These are phyloP conservation scores for Botryotinia calthae DNA, from an alignment of 2,329 filamentous ascomycete species.

Conservation along the genomic window DNA sequence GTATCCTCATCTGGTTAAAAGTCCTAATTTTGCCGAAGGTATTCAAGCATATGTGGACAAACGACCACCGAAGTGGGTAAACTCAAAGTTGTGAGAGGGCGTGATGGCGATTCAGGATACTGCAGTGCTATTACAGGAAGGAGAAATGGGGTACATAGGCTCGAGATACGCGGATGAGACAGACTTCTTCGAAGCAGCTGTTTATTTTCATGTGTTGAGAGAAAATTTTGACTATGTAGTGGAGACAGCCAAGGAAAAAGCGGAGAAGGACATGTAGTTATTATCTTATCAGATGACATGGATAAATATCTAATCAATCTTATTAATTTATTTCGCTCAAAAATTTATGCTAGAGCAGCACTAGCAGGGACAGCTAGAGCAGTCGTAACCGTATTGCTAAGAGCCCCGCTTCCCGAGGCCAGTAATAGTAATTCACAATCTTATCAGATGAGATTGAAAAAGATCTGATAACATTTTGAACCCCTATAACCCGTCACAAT, in stretches of 20 bases:
- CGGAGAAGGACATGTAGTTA: conserved; percentile 21
- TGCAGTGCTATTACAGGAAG: not conserved
- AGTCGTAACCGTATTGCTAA: not conserved
- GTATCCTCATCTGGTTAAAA: conserved; percentile 56
- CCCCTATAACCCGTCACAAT: not conserved
- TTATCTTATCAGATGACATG: conserved; percentile 21
- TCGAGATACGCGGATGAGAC: not conserved
- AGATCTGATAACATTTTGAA: not conserved
- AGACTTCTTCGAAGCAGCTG: not conserved
- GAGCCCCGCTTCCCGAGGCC: not conserved
- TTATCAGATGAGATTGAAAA: conserved; percentile 16
- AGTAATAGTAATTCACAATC: not conserved
- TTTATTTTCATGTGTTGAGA: not conserved
- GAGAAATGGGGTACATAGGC: not conserved
- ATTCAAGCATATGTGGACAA: conserved; percentile 72
- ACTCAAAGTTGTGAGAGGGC: conserved; percentile 49
- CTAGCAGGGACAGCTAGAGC: not conserved
- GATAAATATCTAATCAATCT: conserved; percentile 17
- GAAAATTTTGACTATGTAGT: not conserved
- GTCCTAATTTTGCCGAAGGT: conserved; percentile 71
- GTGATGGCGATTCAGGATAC: not conserved
- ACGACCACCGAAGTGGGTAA: conserved; percentile 62
- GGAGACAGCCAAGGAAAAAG: not conserved
- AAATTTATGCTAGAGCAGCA: not conserved
- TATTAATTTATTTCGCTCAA: not conserved